Evolutionary conservation across 1,284 basidiomycete species (phyloP).

Genomic region (Ustilago nuda): DNA sequence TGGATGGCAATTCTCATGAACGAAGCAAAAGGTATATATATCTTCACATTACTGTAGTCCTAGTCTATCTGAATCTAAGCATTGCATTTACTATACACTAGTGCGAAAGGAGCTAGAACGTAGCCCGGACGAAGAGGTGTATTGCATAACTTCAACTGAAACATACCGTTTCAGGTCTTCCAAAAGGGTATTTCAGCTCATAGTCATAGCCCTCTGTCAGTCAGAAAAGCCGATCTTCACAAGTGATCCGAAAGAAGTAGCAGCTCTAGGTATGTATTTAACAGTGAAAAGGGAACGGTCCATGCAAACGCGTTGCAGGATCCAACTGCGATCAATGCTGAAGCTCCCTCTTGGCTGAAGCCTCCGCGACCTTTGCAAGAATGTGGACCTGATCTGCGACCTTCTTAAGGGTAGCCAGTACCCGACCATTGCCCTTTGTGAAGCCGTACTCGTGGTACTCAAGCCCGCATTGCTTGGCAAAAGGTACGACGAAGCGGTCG

Average conservation of each 20-base stretch:
- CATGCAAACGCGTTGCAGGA: neutral
- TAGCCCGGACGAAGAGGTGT: too few species aligned
- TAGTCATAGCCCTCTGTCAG: neutral
- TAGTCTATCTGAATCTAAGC: too few species aligned
- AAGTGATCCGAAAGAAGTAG: neutral
- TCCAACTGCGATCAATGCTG: constrained; percentile 30
- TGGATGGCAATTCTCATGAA: too few species aligned
- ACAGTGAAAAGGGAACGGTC: too few species aligned
- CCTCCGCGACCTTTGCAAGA: constrained; percentile 76
- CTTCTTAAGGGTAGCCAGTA: constrained; percentile 79
- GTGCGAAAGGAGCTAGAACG: too few species aligned
- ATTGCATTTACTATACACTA: too few species aligned
- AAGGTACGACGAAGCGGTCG: constrained; percentile 81
- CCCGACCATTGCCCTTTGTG: constrained; percentile 82
- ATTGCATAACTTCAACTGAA: too few species aligned
- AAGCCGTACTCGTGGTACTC: constrained; percentile 92
- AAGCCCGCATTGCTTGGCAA: constrained; percentile 72
- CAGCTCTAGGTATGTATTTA: neutral
- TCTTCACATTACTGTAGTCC: too few species aligned
- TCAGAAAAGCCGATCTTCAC: neutral
- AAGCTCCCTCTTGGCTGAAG: constrained; percentile 70
- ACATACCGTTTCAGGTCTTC: neutral
- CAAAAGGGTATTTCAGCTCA: neutral
- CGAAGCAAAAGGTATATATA: too few species aligned
- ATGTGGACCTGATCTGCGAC: constrained; percentile 83